Conservation (phyloP, 2,329 filamentous ascomycete genomes). For the Lecanicillium sp. region DNA sequence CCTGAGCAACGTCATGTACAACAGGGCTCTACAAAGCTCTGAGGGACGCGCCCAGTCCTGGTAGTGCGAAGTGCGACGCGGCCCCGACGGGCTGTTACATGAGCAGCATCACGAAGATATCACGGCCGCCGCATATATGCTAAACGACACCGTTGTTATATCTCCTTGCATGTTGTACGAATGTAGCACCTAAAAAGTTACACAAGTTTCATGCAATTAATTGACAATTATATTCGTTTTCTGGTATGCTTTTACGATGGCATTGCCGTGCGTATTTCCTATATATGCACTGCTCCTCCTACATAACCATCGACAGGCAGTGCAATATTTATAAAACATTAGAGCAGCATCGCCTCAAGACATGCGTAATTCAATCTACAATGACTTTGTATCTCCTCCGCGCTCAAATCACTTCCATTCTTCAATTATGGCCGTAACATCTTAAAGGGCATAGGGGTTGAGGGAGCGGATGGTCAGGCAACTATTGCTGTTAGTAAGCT, state of each 20-base stretch:
- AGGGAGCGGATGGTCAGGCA: slow-evolving; percentile 79
- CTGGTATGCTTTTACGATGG: slow-evolving; percentile 2
- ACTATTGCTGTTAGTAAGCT: slow-evolving; percentile 36
- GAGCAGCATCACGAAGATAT: too few relatives aligned
- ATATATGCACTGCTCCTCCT: slow-evolving; percentile 6
- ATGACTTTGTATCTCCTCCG: neutral
- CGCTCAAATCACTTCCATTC: neutral
- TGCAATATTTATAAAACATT: slow-evolving; percentile 12
- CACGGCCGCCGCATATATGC: too few relatives aligned
- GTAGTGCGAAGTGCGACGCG: slow-evolving; percentile 7
- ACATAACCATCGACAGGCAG: neutral
- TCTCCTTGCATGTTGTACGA: too few relatives aligned
- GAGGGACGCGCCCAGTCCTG: too few relatives aligned
- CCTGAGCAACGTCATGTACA: too few relatives aligned
- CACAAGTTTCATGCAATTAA: too few relatives aligned
- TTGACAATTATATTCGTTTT: slow-evolving; percentile 8
- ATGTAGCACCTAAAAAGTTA: too few relatives aligned
- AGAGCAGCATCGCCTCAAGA: slow-evolving; percentile 3
- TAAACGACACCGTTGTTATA: too few relatives aligned
- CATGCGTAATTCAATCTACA: slow-evolving; percentile 9
- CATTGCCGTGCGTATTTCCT: neutral
- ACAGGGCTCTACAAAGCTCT: too few relatives aligned
- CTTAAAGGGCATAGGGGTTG: slow-evolving; percentile 66
- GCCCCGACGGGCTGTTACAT: slow-evolving; percentile 8
- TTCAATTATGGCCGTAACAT: neutral